Base-by-base conservation (phyloP, 257 asterid species). In the Orobanche coerulescens region DNA sequence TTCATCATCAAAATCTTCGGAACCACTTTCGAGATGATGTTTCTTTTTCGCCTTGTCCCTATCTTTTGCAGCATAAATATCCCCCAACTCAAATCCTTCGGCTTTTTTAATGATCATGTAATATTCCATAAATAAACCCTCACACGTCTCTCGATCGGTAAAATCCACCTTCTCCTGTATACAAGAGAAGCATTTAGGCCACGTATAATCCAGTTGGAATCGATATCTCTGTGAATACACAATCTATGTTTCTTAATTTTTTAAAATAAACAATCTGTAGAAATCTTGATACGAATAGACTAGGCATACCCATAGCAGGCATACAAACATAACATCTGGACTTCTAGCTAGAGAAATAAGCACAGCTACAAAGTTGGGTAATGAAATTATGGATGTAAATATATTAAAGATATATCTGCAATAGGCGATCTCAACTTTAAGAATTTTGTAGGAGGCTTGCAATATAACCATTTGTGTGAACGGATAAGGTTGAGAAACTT, bases 121-220 rank as follows among this genome's bases (percentile, higher is more conserved):
- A 69, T 91, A 88, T 56, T 85, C 98, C 84, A 39, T 70, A 74
- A 77, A 85, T 50, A 91, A 73, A 31, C 95, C 95, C 84, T 91
- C 98, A n/a, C 0, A 4, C 4, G 98, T 83, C 22, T 84, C 81
- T 46, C 67, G 53, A 66, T 88, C 90, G 14, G 67, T 70, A 55
- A 92, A 83, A 68, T 88, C 95, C 61, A 86, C 92, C 25, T 9
- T 65, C 6, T 65, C 84, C 98, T 92, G 81, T 54, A 67, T 77
- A 74, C 50, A 34, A 67, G n/a, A 72, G 26, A 67, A 73, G 59
- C 65, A 59, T 65, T 58, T 16, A 43, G 8, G 19, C 9, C 2
- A 43, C 5, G 11, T 14, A 13, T n/a, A 2, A 43, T n/a, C 0
- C 23, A 16, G 19, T 0, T 30, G 36, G 36, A n/a, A n/a, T n/a